phyloP scores from a whole-genome alignment of 805 yeast genomes.

The Cyberlindnera maritima region DNA sequence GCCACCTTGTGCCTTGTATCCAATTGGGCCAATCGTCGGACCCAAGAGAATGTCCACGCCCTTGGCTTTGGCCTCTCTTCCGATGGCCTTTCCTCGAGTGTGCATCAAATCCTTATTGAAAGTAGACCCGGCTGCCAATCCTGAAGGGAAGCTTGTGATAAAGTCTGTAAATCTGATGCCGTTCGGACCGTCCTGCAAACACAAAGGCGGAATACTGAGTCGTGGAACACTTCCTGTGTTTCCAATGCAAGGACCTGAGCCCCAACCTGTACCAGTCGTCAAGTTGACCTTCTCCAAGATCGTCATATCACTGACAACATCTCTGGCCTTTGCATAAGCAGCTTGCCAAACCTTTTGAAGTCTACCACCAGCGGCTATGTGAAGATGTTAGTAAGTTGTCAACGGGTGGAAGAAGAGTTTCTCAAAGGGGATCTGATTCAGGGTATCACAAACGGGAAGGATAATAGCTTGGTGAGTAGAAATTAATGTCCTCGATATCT shows the following conservation, averaged over 20 bases:
- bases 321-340: constrained; percentile 55
- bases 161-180: constrained; percentile 59
- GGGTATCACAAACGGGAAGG: constrained; percentile 25
- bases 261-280: constrained; percentile 65
- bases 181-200: constrained; percentile 62
- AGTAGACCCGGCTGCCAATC: constrained; percentile 56
- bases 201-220: constrained; percentile 50
- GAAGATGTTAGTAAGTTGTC: constrained; percentile 6
- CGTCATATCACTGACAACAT: constrained; percentile 53
- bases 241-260: constrained; percentile 59
- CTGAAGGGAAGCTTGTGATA: constrained; percentile 56
- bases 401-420: neutral
- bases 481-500: constrained; percentile 21
- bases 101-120: constrained; percentile 51
- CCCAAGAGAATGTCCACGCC: constrained; percentile 57
- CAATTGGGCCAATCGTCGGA: constrained; percentile 60
- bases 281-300: constrained; percentile 57
- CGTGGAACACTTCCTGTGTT: constrained; percentile 59
- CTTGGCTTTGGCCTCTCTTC: constrained; percentile 50
- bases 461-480: constrained; percentile 20
- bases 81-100: constrained; percentile 54
- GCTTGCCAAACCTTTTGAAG: constrained; percentile 51
- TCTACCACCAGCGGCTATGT: constrained; percentile 42
- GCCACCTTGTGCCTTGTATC: constrained; percentile 61
- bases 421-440: neutral